Base-by-base conservation (phyloP, 768 basidiomycete species). In the Naganishia friedmannii region DNA sequence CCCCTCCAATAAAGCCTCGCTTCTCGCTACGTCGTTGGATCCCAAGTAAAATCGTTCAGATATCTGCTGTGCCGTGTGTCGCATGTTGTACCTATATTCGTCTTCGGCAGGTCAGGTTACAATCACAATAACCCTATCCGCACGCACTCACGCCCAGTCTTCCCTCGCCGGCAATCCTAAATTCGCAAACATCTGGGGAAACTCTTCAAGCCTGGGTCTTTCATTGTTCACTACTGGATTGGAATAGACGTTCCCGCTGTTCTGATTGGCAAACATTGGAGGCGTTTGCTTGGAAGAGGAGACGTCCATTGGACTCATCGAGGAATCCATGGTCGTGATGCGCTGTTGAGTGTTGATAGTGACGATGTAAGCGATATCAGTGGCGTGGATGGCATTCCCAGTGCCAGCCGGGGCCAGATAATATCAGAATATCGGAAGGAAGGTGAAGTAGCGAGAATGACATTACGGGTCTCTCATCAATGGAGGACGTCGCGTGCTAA, bases 21-120 rank as follows among this genome's bases (percentile, higher is more conserved):
- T 73, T 15, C 70, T 73, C 0, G 77, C 76, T 0, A 75, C 68
- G 34, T 79, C 78, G 48, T 77, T 77, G n/a, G 80, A 78, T n/a
- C 81, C 81, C 4, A 82, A 73, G 51, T 73, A 78, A 29, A 82
- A 70, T 19, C 73, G 72, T 26, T 78, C 77, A 9, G 80, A 73
- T 63, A 82, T 77, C 54, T 75, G 67, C 57, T 82, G 81, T 26
- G 80, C 74, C 65, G 79, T 76, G 70, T 80, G 57, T 32, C 81
- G 72, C 81, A 82, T 82, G 65, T 79, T 79, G 60, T 82, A 80
- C 66, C 81, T 82, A 63, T 21, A 15, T 42, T 17, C 42, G 15
- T 8, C 48, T 1, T 8, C 19, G 12, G 48, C 23, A 51, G 48
- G 23, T 51, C 3, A 51, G 48, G 6, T 4, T 1, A n/a, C 21